Evolutionary conservation across 1,139 yeast species (phyloP).

Genomic region (Maudiozyma humilis): DNA sequence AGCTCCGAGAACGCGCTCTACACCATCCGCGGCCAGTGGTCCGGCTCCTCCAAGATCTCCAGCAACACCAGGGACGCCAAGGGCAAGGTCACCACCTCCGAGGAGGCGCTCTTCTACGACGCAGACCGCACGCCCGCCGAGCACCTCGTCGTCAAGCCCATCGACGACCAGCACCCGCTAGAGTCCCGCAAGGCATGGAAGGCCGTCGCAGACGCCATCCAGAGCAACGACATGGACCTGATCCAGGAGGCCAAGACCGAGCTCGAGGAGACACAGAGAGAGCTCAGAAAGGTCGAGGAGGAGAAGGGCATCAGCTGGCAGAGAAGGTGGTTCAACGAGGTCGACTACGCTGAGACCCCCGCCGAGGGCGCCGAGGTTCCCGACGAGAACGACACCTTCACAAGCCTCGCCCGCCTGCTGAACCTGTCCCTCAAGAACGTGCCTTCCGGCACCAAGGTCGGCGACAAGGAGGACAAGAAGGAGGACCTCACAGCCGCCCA

Average conservation of each 20-base stretch:
- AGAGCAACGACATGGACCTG: constrained; percentile 59
- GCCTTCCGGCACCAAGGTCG: constrained; percentile 55
- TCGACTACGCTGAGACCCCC: constrained; percentile 36
- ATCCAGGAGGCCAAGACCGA: constrained; percentile 67
- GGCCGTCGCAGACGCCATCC: constrained; percentile 79
- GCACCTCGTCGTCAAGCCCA: constrained; percentile 61
- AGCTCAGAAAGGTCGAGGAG: constrained; percentile 61
- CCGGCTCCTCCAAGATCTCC: constrained; percentile 52
- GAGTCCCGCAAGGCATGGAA: constrained; percentile 84
- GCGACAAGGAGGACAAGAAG: constrained; percentile 42
- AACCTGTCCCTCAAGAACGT: constrained; percentile 55
- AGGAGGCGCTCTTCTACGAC: constrained; percentile 58
- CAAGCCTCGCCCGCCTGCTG: constrained; percentile 45
- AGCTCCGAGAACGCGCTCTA: constrained; percentile 56
- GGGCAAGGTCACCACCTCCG: constrained; percentile 3
- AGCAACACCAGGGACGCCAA: constrained; percentile 14
- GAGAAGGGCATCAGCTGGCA: constrained; percentile 59
- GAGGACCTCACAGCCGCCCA: constrained; percentile 40
- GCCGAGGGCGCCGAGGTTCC: constrained; percentile 9
- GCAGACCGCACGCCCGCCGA: constrained; percentile 49
- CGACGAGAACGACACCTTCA: constrained; percentile 39
- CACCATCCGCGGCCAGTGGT: constrained; percentile 89
- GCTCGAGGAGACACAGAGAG: constrained; percentile 79
- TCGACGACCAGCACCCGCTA: constrained; percentile 63
- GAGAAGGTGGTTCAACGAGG: constrained; percentile 67